A percentile compares a stretch with the other conserved stretches of the same genome.
phyloP scores from a whole-genome alignment of 2,329 filamentous ascomycete genomes.

The Zopfia rhizophila region DNA sequence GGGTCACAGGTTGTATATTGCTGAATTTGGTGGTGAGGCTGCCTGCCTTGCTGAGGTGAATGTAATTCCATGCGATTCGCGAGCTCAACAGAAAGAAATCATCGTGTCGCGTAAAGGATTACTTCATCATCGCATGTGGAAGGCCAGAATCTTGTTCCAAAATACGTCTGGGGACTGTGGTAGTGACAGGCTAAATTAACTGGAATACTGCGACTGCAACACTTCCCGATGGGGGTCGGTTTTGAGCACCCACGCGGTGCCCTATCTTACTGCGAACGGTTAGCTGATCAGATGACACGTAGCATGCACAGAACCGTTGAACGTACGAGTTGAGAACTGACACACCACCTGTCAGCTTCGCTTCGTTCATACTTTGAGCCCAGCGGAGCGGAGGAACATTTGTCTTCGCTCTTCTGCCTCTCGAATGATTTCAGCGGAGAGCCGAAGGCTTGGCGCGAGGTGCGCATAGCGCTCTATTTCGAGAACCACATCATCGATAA shows the following conservation, averaged over 20 bases:
- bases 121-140: background rate
- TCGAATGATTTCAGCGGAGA: slow-evolving; percentile 82
- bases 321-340: background rate
- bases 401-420: slow-evolving; percentile 78
- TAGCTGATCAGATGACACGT: background rate
- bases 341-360: background rate
- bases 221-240: too few relatives aligned
- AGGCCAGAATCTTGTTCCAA: too few relatives aligned
- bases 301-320: background rate
- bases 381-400: slow-evolving; percentile 61
- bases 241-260: too few relatives aligned
- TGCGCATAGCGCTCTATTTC: slow-evolving; percentile 80
- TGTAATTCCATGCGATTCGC: slow-evolving; percentile 1
- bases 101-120: background rate
- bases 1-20: slow-evolving; percentile 5
- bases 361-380: slow-evolving; percentile 49
- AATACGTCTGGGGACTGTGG: background rate
- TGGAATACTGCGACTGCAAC: slow-evolving; percentile 12
- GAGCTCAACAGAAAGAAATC: background rate
- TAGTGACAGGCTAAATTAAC: slow-evolving; percentile 16
- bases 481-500: slow-evolving; percentile 79
- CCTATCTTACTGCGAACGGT: slow-evolving; percentile 1
- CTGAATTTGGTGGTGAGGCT: background rate
- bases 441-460: slow-evolving; percentile 77
- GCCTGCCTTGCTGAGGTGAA: too few relatives aligned